Evolutionary conservation across 352 stramenopile species (phyloP).

Genomic region (Globisporangium solare): DNA sequence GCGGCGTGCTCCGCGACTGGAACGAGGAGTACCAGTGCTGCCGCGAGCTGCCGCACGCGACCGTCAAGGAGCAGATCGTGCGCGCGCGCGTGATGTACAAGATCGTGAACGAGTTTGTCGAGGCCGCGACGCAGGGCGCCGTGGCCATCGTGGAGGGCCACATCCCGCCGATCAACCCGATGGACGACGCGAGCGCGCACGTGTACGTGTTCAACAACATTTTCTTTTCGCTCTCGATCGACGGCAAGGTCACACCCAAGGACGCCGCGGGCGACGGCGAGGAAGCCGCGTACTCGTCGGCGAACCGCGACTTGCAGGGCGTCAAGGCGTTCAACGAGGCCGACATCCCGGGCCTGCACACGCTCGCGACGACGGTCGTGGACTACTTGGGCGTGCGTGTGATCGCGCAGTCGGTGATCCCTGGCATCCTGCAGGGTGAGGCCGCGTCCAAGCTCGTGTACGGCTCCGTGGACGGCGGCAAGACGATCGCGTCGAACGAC

Average conservation of each 20-base stretch:
- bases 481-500: conserved; percentile 86
- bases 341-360: conserved; percentile 90
- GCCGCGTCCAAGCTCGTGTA: conserved; percentile 94
- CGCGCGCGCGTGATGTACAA: conserved; percentile 93
- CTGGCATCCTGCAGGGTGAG: conserved; percentile 94
- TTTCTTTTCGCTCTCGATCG: conserved; percentile 93
- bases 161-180: conserved; percentile 95
- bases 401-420: conserved; percentile 95
- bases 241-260: conserved; percentile 65
- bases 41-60: conserved; percentile 69
- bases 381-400: conserved; percentile 94
- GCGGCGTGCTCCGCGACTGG: conserved; percentile 92
- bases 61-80: conserved; percentile 88
- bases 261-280: conserved; percentile 46
- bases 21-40: conserved; percentile 97
- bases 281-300: conserved; percentile 79
- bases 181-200: conserved; percentile 89
- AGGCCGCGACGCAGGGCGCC: conserved; percentile 83
- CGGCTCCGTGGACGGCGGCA: conserved; percentile 91
- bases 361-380: conserved; percentile 92
- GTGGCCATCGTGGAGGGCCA: conserved; percentile 94
- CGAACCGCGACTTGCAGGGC: conserved; percentile 88
- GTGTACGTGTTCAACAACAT: conserved; percentile 98
- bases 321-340: conserved; percentile 90
- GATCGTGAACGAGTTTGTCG: conserved; percentile 93